Conservation (phyloP, 2,329 filamentous ascomycete species). For the Allantophomopsis lycopodina region DNA sequence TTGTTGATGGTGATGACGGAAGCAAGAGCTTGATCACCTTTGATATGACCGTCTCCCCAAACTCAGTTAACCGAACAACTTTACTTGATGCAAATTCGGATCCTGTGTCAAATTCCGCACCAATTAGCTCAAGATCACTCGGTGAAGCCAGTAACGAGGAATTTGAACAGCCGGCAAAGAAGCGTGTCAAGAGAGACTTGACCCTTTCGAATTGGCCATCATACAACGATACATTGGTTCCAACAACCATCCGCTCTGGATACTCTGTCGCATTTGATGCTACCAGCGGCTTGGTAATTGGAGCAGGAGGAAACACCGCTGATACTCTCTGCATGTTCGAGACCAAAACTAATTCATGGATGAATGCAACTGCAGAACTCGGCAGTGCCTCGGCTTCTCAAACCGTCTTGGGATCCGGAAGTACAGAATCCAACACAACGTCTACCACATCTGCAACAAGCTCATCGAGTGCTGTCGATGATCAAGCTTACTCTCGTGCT, state of each 20-base stretch:
- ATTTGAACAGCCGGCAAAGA: slow-evolving; percentile 1
- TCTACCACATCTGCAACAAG: slow-evolving; percentile 15
- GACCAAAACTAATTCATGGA: slow-evolving; percentile 61
- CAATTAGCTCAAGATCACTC: slow-evolving; percentile 17
- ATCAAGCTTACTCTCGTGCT: slow-evolving; percentile 20
- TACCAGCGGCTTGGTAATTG: slow-evolving; percentile 52
- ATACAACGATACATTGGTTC: slow-evolving; percentile 66
- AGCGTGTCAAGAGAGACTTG: slow-evolving; percentile 22
- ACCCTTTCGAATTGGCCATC: slow-evolving; percentile 55
- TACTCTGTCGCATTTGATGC: slow-evolving; percentile 57
- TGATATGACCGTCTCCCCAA: slow-evolving; percentile 61
- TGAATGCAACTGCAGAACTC: slow-evolving; percentile 41
- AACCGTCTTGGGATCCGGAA: slow-evolving; percentile 5
- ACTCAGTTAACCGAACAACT: slow-evolving; percentile 56
- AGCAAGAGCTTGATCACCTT: slow-evolving; percentile 72
- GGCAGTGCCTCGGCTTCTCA: slow-evolving; percentile 8
- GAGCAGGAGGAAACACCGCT: slow-evolving; percentile 59
- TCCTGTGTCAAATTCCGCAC: slow-evolving; percentile 30
- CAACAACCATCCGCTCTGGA: slow-evolving; percentile 46
- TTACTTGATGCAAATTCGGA: slow-evolving; percentile 47
- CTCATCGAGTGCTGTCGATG: slow-evolving; percentile 18
- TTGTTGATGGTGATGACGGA: slow-evolving; percentile 60
- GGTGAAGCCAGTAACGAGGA: not conserved
- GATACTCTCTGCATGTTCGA: slow-evolving; percentile 68
- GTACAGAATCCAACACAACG: slow-evolving; percentile 2